A percentile compares a stretch with the other conserved stretches of the same genome.
phyloP scores from a whole-genome alignment of 2,329 filamentous ascomycete genomes.

The Monosporascus sp. region DNA sequence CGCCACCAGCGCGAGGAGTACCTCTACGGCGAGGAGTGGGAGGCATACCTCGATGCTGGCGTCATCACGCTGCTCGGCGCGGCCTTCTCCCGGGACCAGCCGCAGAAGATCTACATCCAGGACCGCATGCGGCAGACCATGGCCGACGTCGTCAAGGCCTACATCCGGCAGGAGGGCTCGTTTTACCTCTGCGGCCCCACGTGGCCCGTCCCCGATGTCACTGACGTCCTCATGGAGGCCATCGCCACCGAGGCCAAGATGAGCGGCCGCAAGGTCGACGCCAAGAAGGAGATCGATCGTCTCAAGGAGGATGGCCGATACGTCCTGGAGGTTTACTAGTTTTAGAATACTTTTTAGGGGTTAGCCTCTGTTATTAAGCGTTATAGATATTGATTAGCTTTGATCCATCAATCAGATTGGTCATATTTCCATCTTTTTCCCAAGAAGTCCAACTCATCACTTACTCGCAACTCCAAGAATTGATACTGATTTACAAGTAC shows the following conservation, averaged over 20 bases:
- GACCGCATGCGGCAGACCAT: conserved; percentile 93
- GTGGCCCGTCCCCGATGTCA: conserved; percentile 97
- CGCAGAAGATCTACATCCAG: conserved; percentile 99
- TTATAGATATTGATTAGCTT: too few species aligned
- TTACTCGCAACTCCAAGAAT: too few species aligned
- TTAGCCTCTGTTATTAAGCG: too few species aligned
- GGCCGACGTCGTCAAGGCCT: conserved; percentile 75
- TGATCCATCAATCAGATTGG: too few species aligned
- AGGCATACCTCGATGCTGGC: conserved; percentile 91
- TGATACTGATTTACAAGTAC: too few species aligned
- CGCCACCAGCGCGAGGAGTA: conserved; percentile 98
- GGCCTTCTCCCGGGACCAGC: conserved; percentile 94
- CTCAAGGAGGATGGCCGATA: conserved; percentile 93
- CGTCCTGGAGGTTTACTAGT: conserved; percentile 92
- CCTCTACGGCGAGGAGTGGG: conserved; percentile 98
- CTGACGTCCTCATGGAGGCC: conserved; percentile 87
- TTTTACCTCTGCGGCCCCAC: conserved; percentile 98
- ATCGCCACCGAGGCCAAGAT: conserved; percentile 70
- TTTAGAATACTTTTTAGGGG: too few species aligned
- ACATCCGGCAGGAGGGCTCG: conserved; percentile 79
- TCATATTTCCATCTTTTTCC: too few species aligned
- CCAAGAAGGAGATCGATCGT: conserved; percentile 88
- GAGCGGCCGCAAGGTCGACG: conserved; percentile 74
- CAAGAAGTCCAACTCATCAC: too few species aligned
- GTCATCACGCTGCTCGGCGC: conserved; percentile 91